Conservation (phyloP, 2,329 filamentous ascomycete species). For the Chaetomiaceae sp. region DNA sequence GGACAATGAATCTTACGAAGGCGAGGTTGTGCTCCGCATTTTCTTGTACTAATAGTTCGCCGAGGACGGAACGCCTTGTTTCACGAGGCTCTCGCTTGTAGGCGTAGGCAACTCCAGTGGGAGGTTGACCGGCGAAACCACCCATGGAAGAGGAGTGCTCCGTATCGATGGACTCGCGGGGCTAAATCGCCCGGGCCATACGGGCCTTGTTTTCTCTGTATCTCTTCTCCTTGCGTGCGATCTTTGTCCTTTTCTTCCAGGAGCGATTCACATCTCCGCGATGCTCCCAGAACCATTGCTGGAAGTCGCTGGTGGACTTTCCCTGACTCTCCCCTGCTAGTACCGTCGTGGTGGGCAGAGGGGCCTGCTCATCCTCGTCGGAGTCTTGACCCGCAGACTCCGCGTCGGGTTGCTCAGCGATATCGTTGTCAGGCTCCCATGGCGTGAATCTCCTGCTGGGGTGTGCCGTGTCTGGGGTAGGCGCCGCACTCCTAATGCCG, state of each 20-base stretch:
- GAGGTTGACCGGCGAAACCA: too few relatives aligned
- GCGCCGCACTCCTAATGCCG: slow-evolving; percentile 78
- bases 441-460: slow-evolving; percentile 60
- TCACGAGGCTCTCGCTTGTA: too few relatives aligned
- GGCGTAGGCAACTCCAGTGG: neutral
- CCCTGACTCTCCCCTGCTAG: slow-evolving; percentile 19
- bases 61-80: neutral
- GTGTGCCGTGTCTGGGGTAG: slow-evolving; percentile 89
- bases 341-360: slow-evolving; percentile 18
- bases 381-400: slow-evolving; percentile 34
- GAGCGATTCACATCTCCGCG: slow-evolving; percentile 60
- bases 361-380: slow-evolving; percentile 29
- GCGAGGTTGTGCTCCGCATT: neutral
- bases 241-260: slow-evolving; percentile 62
- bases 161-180: neutral
- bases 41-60: neutral
- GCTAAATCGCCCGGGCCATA: slow-evolving; percentile 39
- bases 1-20: neutral
- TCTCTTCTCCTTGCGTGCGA: slow-evolving; percentile 61
- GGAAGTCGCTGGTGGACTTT: slow-evolving; percentile 49
- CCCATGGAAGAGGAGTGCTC: neutral
- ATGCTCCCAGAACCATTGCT: slow-evolving; percentile 66
- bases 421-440: slow-evolving; percentile 46
- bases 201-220: slow-evolving; percentile 61
- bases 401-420: slow-evolving; percentile 44